Evolutionary conservation across 495 filamentous ascomycete species (phyloP), one percentile per base, ranked within the genome.

Genomic region (Podospora didyma): DNA sequence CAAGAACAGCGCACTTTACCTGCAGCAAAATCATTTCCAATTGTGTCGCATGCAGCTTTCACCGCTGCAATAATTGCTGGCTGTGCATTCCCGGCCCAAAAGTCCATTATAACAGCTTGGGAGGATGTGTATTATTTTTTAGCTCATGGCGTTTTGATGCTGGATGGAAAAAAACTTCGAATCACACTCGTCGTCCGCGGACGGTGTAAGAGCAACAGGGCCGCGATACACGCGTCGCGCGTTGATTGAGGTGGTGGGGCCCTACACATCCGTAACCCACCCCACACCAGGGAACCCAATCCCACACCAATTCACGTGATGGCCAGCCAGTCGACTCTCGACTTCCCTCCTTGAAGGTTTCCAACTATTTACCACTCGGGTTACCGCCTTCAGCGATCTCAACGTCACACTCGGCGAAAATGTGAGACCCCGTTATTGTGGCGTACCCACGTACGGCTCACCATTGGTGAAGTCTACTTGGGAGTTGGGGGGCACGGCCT

Each of bases 1-100:
- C 6, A 17, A 41, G 6, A 11, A 67, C 72, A 31, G 26, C 9
- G 26, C 9, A 31, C 3, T 31, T 17, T 54, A 77, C 76, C 70
- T 26, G 55, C 62, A 48, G 58, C 55, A 41, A 79, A 59, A 28
- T 73, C 64, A 2, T 59, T 59, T 42, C 64, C 68, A 52, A 79
- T 63, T 23, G 57, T 53, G 56, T 78, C 72, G 55, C 71, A 79
- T 1, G 61, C 70, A 23, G 62, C 61, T 24, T 69, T 58, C 7
- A 80, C 61, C 17, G 76, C 74, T 26, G 71, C 69, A 28, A 76
- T 59, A 19, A 80, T 60, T 46, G 65, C 65, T 45, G 69, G 68
- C 45, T 65, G 69, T 34, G 73, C 77, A 23, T 60, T 69, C 37
- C 51, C 51, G 34, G 70, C 58, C 76, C 75, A 78, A 50, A 58